A percentile compares a stretch with the other conserved stretches of the same genome.
Conservation (phyloP, 106 monocot species). For the Posidonia australis region DNA sequence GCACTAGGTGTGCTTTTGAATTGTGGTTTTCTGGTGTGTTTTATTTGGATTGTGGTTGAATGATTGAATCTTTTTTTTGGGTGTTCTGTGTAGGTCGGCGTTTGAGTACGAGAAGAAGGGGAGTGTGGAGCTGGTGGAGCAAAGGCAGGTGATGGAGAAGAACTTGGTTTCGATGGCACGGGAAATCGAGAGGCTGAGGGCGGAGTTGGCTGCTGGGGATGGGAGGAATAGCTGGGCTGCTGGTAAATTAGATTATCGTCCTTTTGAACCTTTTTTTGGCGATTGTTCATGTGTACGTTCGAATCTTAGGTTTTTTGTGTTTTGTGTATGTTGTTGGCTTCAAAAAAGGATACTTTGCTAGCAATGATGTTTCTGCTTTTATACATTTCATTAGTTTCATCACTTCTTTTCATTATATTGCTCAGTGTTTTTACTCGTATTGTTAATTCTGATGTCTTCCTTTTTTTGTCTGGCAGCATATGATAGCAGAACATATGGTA, state of each 20-base stretch:
- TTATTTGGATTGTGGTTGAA: not conserved
- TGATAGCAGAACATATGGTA: conserved; percentile 56
- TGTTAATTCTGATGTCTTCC: not conserved
- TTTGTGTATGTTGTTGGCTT: not conserved
- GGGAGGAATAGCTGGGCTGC: conserved; percentile 13
- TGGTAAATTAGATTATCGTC: conserved; percentile 6
- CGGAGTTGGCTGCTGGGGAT: conserved; percentile 12
- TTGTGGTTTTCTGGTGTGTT: not conserved
- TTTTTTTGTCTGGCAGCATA: not conserved
- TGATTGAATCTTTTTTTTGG: not conserved
- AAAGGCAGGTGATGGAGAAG: conserved; percentile 28
- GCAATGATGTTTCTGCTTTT: not conserved
- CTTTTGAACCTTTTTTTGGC: not conserved
- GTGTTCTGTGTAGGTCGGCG: conserved; percentile 32
- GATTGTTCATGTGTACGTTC: not conserved
- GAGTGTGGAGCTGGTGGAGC: conserved; percentile 25
- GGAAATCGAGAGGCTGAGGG: conserved; percentile 22
- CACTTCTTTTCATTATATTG: not conserved
- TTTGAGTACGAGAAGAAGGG: conserved; percentile 82
- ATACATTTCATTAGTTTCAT: not conserved
- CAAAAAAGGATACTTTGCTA: too few species aligned
- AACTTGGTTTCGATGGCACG: conserved; percentile 31
- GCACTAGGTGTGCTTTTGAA: conserved; percentile 33
- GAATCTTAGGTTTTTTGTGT: not conserved
- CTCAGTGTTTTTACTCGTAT: not conserved